Evolutionary conservation across 1,284 basidiomycete species (phyloP).

Genomic region (Tylopilus sp.): DNA sequence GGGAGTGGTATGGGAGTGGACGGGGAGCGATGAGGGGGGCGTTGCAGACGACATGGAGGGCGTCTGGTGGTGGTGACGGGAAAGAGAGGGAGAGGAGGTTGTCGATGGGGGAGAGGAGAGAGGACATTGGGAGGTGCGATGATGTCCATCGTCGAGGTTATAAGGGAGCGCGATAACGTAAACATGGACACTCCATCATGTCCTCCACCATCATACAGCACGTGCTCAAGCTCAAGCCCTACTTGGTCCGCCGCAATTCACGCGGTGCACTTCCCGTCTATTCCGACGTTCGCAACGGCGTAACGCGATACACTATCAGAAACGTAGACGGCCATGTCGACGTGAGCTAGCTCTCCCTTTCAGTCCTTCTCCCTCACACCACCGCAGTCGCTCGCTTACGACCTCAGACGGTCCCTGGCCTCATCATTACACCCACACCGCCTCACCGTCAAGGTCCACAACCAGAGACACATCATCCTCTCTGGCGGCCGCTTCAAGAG

Average conservation of each 20-base stretch:
- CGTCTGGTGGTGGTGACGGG: slow-evolving; percentile 24
- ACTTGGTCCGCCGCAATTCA: slow-evolving; percentile 60
- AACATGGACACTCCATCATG: slow-evolving; percentile 2
- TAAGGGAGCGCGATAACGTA: slow-evolving; percentile 19
- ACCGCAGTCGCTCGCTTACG: slow-evolving; percentile 47
- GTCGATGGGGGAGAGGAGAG: slow-evolving; percentile 38
- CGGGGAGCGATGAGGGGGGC: slow-evolving; percentile 61
- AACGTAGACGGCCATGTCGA: slow-evolving; percentile 45
- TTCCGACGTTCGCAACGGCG: slow-evolving; percentile 61
- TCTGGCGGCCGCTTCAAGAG: slow-evolving; percentile 56
- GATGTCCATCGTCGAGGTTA: background rate
- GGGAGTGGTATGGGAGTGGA: slow-evolving; percentile 63
- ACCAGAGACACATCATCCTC: slow-evolving; percentile 49
- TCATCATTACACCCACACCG: slow-evolving; percentile 44
- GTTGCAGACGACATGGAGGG: slow-evolving; percentile 51
- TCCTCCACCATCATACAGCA: slow-evolving; percentile 12
- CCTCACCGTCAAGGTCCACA: slow-evolving; percentile 44
- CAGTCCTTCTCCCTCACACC: background rate
- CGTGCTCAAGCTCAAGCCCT: slow-evolving; percentile 37
- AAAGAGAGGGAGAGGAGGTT: slow-evolving; percentile 27
- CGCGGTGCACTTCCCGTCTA: slow-evolving; percentile 66
- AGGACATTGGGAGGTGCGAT: background rate
- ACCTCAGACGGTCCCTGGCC: slow-evolving; percentile 45
- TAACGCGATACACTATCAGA: slow-evolving; percentile 49
- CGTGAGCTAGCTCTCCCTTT: slow-evolving; percentile 28